These are phyloP conservation scores for Kodamaea suecica DNA, from an alignment of 1,139 yeast species.

Conservation along the genomic window DNA sequence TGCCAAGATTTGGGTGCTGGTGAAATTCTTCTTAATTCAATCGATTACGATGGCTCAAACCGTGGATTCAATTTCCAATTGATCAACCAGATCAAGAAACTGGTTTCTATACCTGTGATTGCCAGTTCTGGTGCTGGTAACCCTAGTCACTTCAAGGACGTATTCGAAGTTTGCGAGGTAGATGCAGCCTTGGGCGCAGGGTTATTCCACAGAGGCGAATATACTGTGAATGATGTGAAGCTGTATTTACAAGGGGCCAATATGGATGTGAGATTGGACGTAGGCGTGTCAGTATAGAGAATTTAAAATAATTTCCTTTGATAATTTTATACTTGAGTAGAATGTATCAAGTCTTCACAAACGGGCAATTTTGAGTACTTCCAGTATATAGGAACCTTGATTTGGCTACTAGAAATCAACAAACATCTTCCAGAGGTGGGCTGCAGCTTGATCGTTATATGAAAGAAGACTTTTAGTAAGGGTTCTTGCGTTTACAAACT, in stretches of 20 bases:
- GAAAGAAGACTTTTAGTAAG: too few relatives aligned
- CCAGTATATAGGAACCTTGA: too few relatives aligned
- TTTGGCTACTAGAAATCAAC: too few relatives aligned
- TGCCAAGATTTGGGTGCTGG: slow-evolving; percentile 97
- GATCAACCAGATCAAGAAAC: slow-evolving; percentile 68
- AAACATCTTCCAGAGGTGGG: too few relatives aligned
- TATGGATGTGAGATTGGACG: slow-evolving; percentile 37
- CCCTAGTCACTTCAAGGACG: slow-evolving; percentile 86
- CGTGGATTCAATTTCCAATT: slow-evolving; percentile 88
- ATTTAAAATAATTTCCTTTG: too few relatives aligned
- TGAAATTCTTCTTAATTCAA: slow-evolving; percentile 85
- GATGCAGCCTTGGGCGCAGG: slow-evolving; percentile 99
- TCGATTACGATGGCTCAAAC: slow-evolving; percentile 94
- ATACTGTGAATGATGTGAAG: slow-evolving; percentile 82
- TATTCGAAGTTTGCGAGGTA: slow-evolving; percentile 71
- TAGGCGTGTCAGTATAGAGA: neutral
- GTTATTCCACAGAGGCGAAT: slow-evolving; percentile 93
- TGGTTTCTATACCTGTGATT: slow-evolving; percentile 85
- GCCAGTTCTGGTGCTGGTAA: slow-evolving; percentile 97
- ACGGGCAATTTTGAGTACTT: too few relatives aligned
- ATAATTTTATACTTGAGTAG: too few relatives aligned
- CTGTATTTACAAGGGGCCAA: slow-evolving; percentile 46
- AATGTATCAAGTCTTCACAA: too few relatives aligned
- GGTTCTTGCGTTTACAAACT: too few relatives aligned
- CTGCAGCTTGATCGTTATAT: too few relatives aligned